Evolutionary conservation across 1,139 yeast species (phyloP).

Genomic region (Pneumocystis oryctolagi): DNA sequence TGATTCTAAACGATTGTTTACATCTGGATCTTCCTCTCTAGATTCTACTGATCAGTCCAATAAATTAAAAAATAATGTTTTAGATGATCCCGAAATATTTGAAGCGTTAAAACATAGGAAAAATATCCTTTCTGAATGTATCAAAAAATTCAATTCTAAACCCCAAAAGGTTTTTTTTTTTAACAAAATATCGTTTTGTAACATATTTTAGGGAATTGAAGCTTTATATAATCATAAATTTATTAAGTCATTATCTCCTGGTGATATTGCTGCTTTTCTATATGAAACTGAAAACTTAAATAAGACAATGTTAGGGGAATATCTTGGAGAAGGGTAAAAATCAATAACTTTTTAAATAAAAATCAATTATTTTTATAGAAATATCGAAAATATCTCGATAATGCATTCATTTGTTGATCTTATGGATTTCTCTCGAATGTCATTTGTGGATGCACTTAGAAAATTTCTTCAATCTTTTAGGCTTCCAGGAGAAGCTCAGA

Average conservation of each 20-base stretch:
- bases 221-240: constrained; percentile 2
- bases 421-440: constrained; percentile 54
- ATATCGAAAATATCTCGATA: constrained; percentile 54
- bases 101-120: constrained; percentile 74
- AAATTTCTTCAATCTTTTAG: constrained; percentile 69
- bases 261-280: constrained; percentile 60
- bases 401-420: constrained; percentile 91
- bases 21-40: neutral
- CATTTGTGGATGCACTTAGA: constrained; percentile 82
- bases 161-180: constrained; percentile 53
- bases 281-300: constrained; percentile 67
- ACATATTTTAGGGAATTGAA: neutral
- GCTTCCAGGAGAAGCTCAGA: constrained; percentile 94
- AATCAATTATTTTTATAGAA: constrained; percentile 58
- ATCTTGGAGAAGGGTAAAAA: constrained; percentile 62
- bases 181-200: neutral
- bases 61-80: constrained; percentile 8
- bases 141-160: constrained; percentile 64
- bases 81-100: constrained; percentile 70
- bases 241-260: constrained; percentile 31
- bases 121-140: constrained; percentile 63
- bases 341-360: constrained; percentile 46
- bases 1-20: neutral
- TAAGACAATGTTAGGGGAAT: constrained; percentile 77
- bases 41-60: neutral